Percentiles rank a stretch among this genome's conserved stretches.
Evolutionary conservation across 2,329 filamentous ascomycete species (phyloP).

Genomic region (Byssochlamys sp.): DNA sequence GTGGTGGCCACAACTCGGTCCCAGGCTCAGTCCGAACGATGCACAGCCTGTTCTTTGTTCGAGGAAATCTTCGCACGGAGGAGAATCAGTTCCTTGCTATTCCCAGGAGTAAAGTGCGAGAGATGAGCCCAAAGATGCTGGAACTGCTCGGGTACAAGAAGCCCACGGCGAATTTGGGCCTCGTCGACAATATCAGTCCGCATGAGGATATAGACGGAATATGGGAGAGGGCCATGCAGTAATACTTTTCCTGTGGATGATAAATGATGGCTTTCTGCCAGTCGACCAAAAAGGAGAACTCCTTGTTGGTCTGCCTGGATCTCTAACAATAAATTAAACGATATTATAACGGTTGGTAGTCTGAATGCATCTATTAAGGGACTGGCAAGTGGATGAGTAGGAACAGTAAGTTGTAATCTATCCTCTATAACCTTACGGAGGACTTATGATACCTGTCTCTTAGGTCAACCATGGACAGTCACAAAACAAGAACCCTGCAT

Average conservation of each 20-base stretch:
- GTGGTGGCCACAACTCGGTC: constrained; percentile 21
- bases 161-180: constrained; percentile 20
- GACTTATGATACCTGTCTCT: too few relatives aligned
- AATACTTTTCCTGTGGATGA: not conserved
- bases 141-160: constrained; percentile 26
- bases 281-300: too few relatives aligned
- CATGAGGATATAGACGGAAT: constrained; percentile 9
- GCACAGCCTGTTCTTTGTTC: constrained; percentile 23
- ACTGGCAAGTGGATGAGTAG: too few relatives aligned
- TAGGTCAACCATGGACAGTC: too few relatives aligned
- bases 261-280: too few relatives aligned
- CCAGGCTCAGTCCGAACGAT: constrained; percentile 16
- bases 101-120: constrained; percentile 18
- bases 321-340: too few relatives aligned
- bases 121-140: constrained; percentile 25
- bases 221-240: not conserved
- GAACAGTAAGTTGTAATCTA: too few relatives aligned
- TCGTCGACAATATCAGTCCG: constrained; percentile 21
- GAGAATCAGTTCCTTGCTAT: constrained; percentile 28
- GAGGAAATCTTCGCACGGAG: constrained; percentile 21
- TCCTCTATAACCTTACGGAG: too few relatives aligned
- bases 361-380: too few relatives aligned
- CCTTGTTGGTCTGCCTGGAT: too few relatives aligned
- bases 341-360: too few relatives aligned
- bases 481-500: too few relatives aligned